Evolutionary conservation across 495 filamentous ascomycete genomes (phyloP), one percentile per base, ranked within the genome.

Genomic region (Stereocaulon alpinum): DNA sequence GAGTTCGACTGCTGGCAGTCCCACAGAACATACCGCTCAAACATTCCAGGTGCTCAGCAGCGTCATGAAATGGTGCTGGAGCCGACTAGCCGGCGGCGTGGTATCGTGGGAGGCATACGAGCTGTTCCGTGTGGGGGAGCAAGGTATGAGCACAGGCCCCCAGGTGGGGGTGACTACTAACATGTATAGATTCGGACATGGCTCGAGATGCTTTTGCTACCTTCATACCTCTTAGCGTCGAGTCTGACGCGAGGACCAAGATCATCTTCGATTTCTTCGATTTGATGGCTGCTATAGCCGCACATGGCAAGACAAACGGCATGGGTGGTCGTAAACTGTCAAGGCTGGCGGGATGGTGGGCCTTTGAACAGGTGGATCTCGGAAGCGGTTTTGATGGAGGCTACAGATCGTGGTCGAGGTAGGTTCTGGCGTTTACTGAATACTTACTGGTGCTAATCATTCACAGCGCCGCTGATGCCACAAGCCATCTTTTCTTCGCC

Each of bases 11-110:
- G 24, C 10, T 17, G 4, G 2, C 47, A 9, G 27, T n/a, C 27
- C 15, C 15, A 32, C 27, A 30, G 15, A 32, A 50, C 2, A 50
- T n/a, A 18, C 27, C 27, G 47, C 47, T 50, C 24, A 50, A 15
- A 50, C 11, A 18, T 14, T 27, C 15, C 65, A 95, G 91, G 91
- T 95, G 56, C 77, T 98, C 48, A 90, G 88, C 63, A 91, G 91
- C 67, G 89, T 96, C 34, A 74, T 96, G 63, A 98, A 97, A 77
- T 98, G 93, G 93, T 96, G 93, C 71, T 98, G 93, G 93, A 91
- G 89, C 71, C 81, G 93, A 77, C 76, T 98, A 41, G 82, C 86
- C 41, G 91, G 92, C 52, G 93, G 93, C 65, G 84, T 98, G 14
- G 91, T 98, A 50, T 89, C 89, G 54, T 97, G 94, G 94, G 89